Percentiles rank a stretch among this genome's conserved stretches.
phyloP scores from a whole-genome alignment of 2,329 filamentous ascomycete species.

The Ceratocystis eucalypticola region DNA sequence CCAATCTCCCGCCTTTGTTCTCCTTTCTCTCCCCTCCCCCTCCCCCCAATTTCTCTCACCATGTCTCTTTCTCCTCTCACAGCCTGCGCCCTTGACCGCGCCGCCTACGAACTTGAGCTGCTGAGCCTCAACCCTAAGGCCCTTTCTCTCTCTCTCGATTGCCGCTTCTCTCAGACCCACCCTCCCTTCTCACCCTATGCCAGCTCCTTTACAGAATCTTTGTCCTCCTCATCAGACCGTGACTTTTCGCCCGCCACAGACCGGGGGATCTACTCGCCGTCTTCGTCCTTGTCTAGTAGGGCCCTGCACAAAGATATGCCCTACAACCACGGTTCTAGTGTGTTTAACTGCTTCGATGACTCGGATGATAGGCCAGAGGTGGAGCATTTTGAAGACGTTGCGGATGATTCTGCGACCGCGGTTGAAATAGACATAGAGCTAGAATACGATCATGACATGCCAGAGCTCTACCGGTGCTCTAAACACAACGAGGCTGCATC shows the following conservation, averaged over 20 bases:
- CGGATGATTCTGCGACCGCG: neutral
- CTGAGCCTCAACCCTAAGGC: conserved; percentile 8
- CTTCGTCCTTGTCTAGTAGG: neutral
- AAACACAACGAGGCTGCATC: neutral
- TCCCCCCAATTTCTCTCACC: neutral
- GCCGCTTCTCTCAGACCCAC: conserved; percentile 10
- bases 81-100: conserved; percentile 11
- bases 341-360: neutral
- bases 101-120: conserved; percentile 8
- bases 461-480: conserved; percentile 8
- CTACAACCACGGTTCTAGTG: neutral
- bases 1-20: too few relatives aligned
- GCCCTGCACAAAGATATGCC: neutral
- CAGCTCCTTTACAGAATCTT: neutral
- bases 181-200: conserved; percentile 9
- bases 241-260: neutral
- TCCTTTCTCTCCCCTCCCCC: neutral
- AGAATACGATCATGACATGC: neutral
- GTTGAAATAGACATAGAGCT: neutral
- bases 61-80: conserved; percentile 4
- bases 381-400: conserved; percentile 11
- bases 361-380: conserved; percentile 1
- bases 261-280: neutral
- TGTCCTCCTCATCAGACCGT: conserved; percentile 5
- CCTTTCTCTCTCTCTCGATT: conserved; percentile 9